Percentiles rank a stretch among this genome's conserved stretches.
These are phyloP conservation scores for Pseudocohnilembus persalinus DNA, from an alignment of 169 alveolate genomes.

Conservation along the genomic window DNA sequence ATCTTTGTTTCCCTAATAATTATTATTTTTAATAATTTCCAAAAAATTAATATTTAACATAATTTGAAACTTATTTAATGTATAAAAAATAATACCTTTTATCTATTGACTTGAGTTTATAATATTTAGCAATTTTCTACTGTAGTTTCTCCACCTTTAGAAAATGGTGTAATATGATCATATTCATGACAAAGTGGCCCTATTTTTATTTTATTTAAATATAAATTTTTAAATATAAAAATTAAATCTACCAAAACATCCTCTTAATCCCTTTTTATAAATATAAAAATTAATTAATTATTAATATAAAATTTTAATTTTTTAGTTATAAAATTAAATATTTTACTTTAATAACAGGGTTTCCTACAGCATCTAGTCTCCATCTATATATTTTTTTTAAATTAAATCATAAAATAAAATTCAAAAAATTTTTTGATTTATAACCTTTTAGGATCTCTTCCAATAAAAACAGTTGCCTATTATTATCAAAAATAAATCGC, in stretches of 20 bases:
- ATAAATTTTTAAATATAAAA: no score
- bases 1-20: constrained; percentile 45
- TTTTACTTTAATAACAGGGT: constrained; percentile 56
- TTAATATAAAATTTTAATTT: background rate
- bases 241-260: background rate
- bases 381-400: constrained; percentile 27
- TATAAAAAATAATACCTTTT: background rate
- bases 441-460: constrained; percentile 45
- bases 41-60: no score
- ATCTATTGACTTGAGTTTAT: constrained; percentile 70
- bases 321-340: background rate
- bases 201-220: background rate
- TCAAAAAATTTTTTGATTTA: background rate
- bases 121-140: constrained; percentile 74
- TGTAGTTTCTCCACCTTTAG: constrained; percentile 78
- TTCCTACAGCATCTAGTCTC: constrained; percentile 63
- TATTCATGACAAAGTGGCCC: constrained; percentile 75
- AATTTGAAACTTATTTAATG: background rate
- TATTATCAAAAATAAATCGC: no score
- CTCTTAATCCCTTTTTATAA: background rate
- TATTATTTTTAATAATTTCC: background rate
- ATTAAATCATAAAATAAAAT: no score
- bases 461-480: constrained; percentile 41
- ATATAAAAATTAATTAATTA: background rate
- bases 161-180: constrained; percentile 83